These are phyloP conservation scores for Cladosporium sp. DNA, from an alignment of 2,329 filamentous ascomycete genomes.

Conservation along the genomic window DNA sequence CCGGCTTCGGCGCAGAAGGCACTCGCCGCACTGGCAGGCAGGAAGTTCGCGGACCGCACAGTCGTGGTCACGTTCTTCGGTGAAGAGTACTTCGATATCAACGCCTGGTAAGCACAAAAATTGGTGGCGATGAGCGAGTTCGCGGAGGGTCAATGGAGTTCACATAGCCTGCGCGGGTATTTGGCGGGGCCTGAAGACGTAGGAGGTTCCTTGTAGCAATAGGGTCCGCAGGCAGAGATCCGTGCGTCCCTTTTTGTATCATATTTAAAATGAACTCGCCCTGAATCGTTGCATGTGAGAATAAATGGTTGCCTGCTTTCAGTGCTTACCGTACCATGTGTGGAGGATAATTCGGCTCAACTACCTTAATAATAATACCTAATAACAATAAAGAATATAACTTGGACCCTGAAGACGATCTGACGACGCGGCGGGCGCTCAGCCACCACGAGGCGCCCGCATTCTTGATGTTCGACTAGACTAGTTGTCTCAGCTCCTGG, in stretches of 20 bases:
- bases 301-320: not conserved
- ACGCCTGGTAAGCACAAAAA: slow-evolving; percentile 67
- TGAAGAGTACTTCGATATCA: slow-evolving; percentile 95
- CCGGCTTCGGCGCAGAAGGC: slow-evolving; percentile 79
- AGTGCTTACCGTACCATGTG: not conserved
- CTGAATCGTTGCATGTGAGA: not conserved
- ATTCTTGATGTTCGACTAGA: not conserved
- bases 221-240: not conserved
- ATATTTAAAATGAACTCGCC: not conserved
- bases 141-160: not conserved
- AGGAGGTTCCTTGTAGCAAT: not conserved
- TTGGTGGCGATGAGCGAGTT: not conserved
- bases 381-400: not conserved
- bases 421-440: slow-evolving; percentile 4
- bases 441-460: not conserved
- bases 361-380: not conserved
- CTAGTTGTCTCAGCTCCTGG: slow-evolving; percentile 18
- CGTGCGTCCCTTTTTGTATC: slow-evolving; percentile 1
- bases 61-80: slow-evolving; percentile 97
- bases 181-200: not conserved
- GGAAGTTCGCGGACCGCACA: slow-evolving; percentile 94
- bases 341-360: not conserved
- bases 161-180: not conserved
- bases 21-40: slow-evolving; percentile 82
- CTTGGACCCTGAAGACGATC: slow-evolving; percentile 4